Percentiles rank a stretch among this genome's conserved stretches.
These are phyloP conservation scores for Aspergillus costaricaensis DNA, from an alignment of 2,329 filamentous ascomycete genomes.

Conservation along the genomic window DNA sequence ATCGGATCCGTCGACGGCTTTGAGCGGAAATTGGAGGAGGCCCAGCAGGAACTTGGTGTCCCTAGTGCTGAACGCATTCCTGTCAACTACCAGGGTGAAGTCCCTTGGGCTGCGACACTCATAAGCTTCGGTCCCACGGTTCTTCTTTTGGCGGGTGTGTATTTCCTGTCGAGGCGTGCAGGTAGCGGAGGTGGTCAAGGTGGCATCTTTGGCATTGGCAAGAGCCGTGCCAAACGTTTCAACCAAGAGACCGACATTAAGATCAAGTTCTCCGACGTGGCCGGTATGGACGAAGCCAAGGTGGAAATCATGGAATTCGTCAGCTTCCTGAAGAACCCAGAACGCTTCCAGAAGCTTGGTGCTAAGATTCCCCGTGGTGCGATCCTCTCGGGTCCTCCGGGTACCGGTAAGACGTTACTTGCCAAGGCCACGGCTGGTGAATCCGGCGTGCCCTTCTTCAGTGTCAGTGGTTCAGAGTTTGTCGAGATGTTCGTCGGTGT, in stretches of 20 bases:
- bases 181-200: constrained; percentile 65
- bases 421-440: constrained; percentile 98
- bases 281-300: constrained; percentile 98
- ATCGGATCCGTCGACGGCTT: constrained; percentile 95
- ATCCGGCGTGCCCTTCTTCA: constrained; percentile 96
- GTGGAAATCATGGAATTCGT: constrained; percentile 99
- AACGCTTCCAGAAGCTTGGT: constrained; percentile 87
- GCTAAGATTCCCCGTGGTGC: constrained; percentile 97
- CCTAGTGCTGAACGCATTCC: constrained; percentile 87
- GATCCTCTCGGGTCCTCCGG: constrained; percentile 94
- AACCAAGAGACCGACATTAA: constrained; percentile 96
- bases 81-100: constrained; percentile 80
- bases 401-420: constrained; percentile 96
- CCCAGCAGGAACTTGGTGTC: constrained; percentile 84
- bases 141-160: constrained; percentile 78
- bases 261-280: constrained; percentile 95
- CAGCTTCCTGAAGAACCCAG: constrained; percentile 90
- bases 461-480: constrained; percentile 96
- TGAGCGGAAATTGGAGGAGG: constrained; percentile 82
- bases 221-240: constrained; percentile 94
- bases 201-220: constrained; percentile 93
- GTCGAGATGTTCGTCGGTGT: constrained; percentile 99
- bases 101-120: constrained; percentile 70
- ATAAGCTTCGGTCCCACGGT: constrained; percentile 84
- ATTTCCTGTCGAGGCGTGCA: constrained; percentile 77